A percentile compares a stretch with the other conserved stretches of the same genome.
Evolutionary conservation across 2,329 filamentous ascomycete species (phyloP).

Genomic region (Dendryphion nanum): DNA sequence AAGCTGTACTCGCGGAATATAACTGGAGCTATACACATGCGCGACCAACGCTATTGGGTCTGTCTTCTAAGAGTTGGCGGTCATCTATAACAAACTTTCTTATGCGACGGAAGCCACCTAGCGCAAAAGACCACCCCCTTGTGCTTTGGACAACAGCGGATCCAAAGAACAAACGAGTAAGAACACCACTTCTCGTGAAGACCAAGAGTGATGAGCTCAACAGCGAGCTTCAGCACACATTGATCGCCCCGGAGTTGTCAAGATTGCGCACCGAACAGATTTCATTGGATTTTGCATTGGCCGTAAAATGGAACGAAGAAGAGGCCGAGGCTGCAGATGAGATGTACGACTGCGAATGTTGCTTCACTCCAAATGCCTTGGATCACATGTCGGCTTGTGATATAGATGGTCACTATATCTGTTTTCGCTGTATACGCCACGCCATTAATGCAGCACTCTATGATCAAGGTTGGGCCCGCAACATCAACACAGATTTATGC

Average conservation of each 20-base stretch:
- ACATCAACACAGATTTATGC: slow-evolving; percentile 68
- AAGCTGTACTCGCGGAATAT: slow-evolving; percentile 74
- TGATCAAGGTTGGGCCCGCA: slow-evolving; percentile 86
- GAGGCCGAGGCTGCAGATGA: slow-evolving; percentile 48
- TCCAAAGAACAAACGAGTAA: slow-evolving; percentile 50
- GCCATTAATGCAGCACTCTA: slow-evolving; percentile 86
- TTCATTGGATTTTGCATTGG: slow-evolving; percentile 41
- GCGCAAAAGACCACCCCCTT: slow-evolving; percentile 55
- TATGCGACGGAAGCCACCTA: slow-evolving; percentile 60
- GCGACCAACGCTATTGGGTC: slow-evolving; percentile 64
- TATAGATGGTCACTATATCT: slow-evolving; percentile 68
- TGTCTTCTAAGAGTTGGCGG: slow-evolving; percentile 75
- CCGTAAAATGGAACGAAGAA: slow-evolving; percentile 47
- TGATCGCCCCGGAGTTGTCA: slow-evolving; percentile 44
- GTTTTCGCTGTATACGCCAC: slow-evolving; percentile 78
- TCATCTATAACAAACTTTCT: slow-evolving; percentile 72
- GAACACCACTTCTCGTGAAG: slow-evolving; percentile 61
- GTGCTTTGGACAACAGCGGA: slow-evolving; percentile 64
- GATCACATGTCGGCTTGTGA: slow-evolving; percentile 74
- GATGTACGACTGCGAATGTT: slow-evolving; percentile 72
- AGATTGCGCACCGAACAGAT: slow-evolving; percentile 41
- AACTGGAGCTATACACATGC: slow-evolving; percentile 77
- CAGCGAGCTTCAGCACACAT: slow-evolving; percentile 47
- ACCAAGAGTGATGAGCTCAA: slow-evolving; percentile 62
- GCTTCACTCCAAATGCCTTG: slow-evolving; percentile 68